These are phyloP conservation scores for Lentinula raphanica DNA, from an alignment of 768 basidiomycete genomes.

Conservation along the genomic window DNA sequence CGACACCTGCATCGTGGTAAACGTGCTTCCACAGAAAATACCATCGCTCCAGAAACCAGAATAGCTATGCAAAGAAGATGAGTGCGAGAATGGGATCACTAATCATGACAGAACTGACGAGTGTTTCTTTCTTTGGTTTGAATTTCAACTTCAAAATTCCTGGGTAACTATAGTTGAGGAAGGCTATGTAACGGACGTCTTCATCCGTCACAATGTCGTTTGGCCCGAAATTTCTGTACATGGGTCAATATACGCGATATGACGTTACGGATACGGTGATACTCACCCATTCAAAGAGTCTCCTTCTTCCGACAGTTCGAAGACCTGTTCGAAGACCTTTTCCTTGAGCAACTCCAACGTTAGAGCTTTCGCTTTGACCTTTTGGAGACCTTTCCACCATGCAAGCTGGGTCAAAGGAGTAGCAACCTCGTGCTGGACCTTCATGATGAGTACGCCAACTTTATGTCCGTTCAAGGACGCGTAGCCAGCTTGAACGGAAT, in stretches of 20 bases:
- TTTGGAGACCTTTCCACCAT: not conserved
- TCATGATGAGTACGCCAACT: not conserved
- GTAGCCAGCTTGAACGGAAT: not conserved
- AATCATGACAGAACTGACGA: not conserved
- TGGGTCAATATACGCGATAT: too few species aligned
- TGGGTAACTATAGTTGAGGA: not conserved
- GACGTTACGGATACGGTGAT: too few species aligned
- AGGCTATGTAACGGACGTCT: not conserved
- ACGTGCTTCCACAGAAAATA: not conserved
- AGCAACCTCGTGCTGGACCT: not conserved
- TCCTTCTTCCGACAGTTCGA: too few species aligned
- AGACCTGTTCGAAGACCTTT: not conserved
- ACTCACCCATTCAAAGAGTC: not conserved
- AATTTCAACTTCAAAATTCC: not conserved
- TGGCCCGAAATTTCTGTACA: not conserved
- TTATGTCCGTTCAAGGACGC: not conserved
- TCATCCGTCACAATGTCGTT: not conserved
- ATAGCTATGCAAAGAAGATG: not conserved
- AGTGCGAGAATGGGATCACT: not conserved
- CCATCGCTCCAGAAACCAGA: not conserved
- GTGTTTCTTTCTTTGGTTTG: not conserved
- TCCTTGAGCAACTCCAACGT: not conserved
- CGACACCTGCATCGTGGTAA: not conserved
- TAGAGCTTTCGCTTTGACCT: not conserved
- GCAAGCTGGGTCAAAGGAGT: not conserved